Conservation (phyloP, 208 protist genomes). For the Trichomonas vaginalis region DNA sequence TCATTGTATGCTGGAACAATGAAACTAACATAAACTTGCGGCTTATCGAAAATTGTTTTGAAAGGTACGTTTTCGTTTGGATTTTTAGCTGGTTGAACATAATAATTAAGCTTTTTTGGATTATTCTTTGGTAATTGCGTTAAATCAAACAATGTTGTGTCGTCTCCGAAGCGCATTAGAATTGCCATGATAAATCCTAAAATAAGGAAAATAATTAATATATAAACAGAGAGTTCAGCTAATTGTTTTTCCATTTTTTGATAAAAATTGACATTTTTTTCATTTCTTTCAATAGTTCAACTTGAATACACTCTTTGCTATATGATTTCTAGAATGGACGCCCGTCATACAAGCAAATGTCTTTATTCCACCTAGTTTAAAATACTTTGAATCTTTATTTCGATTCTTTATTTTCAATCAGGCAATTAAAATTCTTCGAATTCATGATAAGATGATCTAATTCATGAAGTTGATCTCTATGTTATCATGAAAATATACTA, state of each 20-base stretch:
- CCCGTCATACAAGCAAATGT: no score
- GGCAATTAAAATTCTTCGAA: no score
- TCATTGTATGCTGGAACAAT: constrained; percentile 33
- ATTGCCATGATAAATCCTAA: background rate
- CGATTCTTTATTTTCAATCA: no score
- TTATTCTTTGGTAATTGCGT: background rate
- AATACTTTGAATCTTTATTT: no score
- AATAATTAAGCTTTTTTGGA: background rate
- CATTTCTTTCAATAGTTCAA: no score
- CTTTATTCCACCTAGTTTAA: no score
- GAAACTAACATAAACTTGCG: constrained; percentile 19
- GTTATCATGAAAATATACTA: no score
- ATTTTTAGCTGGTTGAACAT: background rate
- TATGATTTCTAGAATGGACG: no score
- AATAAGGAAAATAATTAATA: background rate
- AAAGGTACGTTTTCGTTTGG: background rate
- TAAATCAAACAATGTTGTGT: background rate
- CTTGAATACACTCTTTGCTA: no score
- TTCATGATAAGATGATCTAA: no score
- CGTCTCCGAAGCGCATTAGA: background rate
- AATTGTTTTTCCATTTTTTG: background rate
- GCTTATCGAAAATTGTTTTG: background rate
- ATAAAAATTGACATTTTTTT: background rate
- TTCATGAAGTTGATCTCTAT: no score
- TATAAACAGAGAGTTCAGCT: background rate